These are phyloP conservation scores for Pichia sp. DNA, from an alignment of 1,139 yeast species.

Conservation along the genomic window DNA sequence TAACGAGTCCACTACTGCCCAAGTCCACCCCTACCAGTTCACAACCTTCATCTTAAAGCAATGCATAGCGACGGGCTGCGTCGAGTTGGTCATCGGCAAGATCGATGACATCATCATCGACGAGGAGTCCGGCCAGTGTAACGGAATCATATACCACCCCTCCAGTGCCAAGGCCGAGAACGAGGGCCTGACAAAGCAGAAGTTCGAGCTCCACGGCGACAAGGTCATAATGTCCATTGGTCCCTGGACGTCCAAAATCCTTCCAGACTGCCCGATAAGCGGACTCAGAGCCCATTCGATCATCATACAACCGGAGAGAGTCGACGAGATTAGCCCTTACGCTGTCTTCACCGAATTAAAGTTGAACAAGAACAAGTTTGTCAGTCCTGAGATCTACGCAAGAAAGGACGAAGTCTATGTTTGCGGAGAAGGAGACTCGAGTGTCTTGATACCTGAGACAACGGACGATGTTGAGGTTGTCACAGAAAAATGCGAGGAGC, in stretches of 20 bases:
- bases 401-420: conserved; percentile 94
- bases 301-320: conserved; percentile 75
- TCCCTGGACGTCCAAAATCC: conserved; percentile 90
- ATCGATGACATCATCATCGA: conserved; percentile 64
- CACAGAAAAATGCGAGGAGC: conserved; percentile 80
- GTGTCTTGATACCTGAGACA: conserved; percentile 87
- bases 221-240: conserved; percentile 85
- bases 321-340: conserved; percentile 75
- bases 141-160: conserved; percentile 63
- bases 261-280: conserved; percentile 89
- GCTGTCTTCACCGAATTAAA: conserved; percentile 92
- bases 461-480: conserved; percentile 92
- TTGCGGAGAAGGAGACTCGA: conserved; percentile 95
- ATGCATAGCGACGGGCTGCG: conserved; percentile 81
- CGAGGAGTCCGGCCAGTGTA: conserved; percentile 59
- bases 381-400: conserved; percentile 92
- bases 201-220: conserved; percentile 54
- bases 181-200: conserved; percentile 30
- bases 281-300: conserved; percentile 94
- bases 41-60: conserved; percentile 75
- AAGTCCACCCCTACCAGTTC: conserved; percentile 92
- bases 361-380: conserved; percentile 59
- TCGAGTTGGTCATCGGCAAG: conserved; percentile 79
- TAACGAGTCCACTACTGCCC: conserved; percentile 86
- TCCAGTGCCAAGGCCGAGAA: conserved; percentile 45